A percentile compares a stretch with the other conserved stretches of the same genome.
These are phyloP conservation scores for Neostapfia colusana DNA, from an alignment of 176 grass and related monocot species.

Conservation along the genomic window DNA sequence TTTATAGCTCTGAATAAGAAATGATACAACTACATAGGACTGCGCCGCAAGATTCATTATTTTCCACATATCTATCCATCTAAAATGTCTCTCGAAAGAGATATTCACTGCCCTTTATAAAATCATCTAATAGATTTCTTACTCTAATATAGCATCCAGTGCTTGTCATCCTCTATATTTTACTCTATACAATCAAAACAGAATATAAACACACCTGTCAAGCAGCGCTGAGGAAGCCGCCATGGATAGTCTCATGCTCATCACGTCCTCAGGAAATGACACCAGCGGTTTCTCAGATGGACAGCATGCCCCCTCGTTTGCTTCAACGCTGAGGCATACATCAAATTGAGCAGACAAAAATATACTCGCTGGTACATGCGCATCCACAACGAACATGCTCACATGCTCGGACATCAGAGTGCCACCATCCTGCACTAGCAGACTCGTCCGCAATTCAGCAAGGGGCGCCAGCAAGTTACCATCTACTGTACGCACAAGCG, in stretches of 20 bases:
- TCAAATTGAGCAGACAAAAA: too few species aligned
- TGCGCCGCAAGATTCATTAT: not conserved
- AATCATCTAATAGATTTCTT: too few species aligned
- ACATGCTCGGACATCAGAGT: not conserved
- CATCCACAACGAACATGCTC: not conserved
- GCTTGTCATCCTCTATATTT: too few species aligned
- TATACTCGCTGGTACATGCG: too few species aligned
- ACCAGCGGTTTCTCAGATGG: too few species aligned
- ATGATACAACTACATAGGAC: not conserved
- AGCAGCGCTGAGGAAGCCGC: too few species aligned
- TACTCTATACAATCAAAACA: too few species aligned
- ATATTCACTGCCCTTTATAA: too few species aligned
- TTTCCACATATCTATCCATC: not conserved
- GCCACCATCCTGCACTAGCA: not conserved
- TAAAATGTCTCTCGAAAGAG: too few species aligned
- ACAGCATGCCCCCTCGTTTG: too few species aligned
- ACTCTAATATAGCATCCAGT: too few species aligned
- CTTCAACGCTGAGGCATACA: not conserved
- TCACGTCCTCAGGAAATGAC: not conserved
- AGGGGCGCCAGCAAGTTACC: not conserved
- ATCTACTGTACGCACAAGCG: not conserved
- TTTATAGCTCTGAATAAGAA: not conserved
- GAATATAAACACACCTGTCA: too few species aligned
- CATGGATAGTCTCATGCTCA: not conserved
- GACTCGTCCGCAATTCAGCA: not conserved